Evolutionary conservation across 2,329 filamentous ascomycete species (phyloP), one percentile per base, ranked within the genome.

Genomic region (Exophiala dermatitidis): DNA sequence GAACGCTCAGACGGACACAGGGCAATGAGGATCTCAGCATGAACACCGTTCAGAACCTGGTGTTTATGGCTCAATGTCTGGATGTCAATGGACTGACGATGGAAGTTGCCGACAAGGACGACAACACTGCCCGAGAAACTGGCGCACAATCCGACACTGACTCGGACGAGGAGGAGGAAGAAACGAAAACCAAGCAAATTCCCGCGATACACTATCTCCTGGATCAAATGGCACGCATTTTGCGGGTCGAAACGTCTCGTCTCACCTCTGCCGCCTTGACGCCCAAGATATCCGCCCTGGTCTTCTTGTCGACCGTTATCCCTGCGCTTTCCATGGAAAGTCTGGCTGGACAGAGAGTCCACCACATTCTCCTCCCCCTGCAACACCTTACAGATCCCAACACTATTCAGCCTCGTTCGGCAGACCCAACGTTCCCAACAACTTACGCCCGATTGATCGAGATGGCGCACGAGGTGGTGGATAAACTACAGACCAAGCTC

Each of bases 401-500:
- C 42, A 53, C 55, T 4, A 48, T 53, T 26, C 30, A 52, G 2
- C 59, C 61, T 10, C 83, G 82, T 59, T 86, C 85, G 28, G 80
- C 80, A 4, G 86, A 91, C 63, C 81, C 84, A 52, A 67, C 73
- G 0, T 91, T 90, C 74, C 81, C 79, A 60, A 74, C 78, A 4
- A 79, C 77, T 19, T 85, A 90, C 68, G 85, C 89, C 59, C 75
- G 75, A 0, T 74, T 98, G 33, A 82, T 85, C 62, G 77, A 80
- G 38, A 83, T 84, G 53, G 85, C 87, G 3, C 81, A 85, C 60
- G 86, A 91, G 63, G 75, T 90, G 7, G 83, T 97, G 74, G 86
- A 89, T 59, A 72, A 79, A n/a, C 68, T 98, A 54, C 90, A 95
- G 73, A 85, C 84, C 73, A 90, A 87, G 66, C 76, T 95, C 48